phyloP scores from a whole-genome alignment of 169 alveolate species.

The Plasmodium gallinaceum region DNA sequence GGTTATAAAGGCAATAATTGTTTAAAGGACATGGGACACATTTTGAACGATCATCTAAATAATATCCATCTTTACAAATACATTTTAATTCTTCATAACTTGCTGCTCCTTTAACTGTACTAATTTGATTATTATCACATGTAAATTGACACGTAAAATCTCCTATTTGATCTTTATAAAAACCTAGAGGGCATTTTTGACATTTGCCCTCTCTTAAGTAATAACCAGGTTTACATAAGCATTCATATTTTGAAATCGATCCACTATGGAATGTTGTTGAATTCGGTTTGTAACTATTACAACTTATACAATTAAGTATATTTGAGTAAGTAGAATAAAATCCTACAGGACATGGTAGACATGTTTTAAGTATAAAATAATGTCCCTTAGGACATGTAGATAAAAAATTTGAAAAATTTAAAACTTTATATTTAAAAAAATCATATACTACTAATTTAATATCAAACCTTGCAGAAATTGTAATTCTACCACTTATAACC shows the following conservation, averaged over 20 bases:
- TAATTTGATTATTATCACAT: constrained; percentile 43
- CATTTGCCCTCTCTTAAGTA: constrained; percentile 16
- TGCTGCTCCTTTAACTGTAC: constrained; percentile 71
- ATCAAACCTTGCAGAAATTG: constrained; percentile 16
- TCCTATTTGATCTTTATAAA: constrained; percentile 74
- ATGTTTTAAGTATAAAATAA: constrained; percentile 69
- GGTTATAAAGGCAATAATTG: constrained; percentile 80
- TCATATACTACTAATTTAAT: constrained; percentile 42
- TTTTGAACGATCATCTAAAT: constrained; percentile 29
- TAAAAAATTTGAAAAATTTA: constrained; percentile 19
- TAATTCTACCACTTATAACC: constrained; percentile 30
- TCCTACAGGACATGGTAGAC: constrained; percentile 86
- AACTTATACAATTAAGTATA: constrained; percentile 31
- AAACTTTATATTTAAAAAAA: constrained; percentile 46
- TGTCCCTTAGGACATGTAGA: constrained; percentile 85
- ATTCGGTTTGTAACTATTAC: constrained; percentile 76
- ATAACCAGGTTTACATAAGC: constrained; percentile 85
- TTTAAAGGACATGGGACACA: constrained; percentile 78
- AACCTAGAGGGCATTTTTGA: constrained; percentile 76
- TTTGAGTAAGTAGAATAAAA: constrained; percentile 74
- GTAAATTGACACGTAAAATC: constrained; percentile 59
- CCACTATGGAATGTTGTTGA: constrained; percentile 80
- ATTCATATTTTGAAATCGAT: constrained; percentile 80
- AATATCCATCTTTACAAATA: constrained; percentile 79
- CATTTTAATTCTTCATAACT: constrained; percentile 78